phyloP scores from a whole-genome alignment of 176 grass and related monocot species.

The Echinochloa phyllopogon region DNA sequence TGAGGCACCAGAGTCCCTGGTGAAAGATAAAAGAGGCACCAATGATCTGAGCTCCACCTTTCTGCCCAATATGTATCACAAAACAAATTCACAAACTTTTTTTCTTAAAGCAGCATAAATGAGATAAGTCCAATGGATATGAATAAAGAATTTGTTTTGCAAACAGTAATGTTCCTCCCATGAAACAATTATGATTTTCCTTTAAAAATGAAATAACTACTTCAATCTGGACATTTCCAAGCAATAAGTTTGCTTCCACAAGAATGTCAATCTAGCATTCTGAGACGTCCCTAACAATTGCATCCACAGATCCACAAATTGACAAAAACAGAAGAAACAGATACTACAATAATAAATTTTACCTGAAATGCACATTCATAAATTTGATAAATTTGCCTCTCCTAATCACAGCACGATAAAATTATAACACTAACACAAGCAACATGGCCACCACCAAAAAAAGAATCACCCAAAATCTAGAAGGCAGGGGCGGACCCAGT shows the following conservation, averaged over 20 bases:
- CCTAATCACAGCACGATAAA: not conserved
- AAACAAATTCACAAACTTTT: not conserved
- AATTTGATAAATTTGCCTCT: slow-evolving; percentile 12
- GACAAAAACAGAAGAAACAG: not conserved
- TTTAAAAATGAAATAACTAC: not conserved
- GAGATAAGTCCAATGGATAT: not conserved
- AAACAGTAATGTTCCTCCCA: not conserved
- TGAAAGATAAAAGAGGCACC: slow-evolving; percentile 45
- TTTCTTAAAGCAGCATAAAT: slow-evolving; percentile 10
- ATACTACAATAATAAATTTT: not conserved
- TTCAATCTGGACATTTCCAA: not conserved
- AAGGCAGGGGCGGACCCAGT: not conserved
- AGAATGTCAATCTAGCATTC: slow-evolving; percentile 8
- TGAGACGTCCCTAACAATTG: not conserved
- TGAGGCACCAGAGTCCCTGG: slow-evolving; percentile 37
- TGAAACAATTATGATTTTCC: not conserved
- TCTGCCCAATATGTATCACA: slow-evolving; percentile 18
- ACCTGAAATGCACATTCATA: not conserved
- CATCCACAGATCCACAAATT: not conserved
- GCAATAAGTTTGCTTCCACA: not conserved
- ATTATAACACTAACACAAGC: not conserved
- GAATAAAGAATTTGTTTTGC: not conserved
- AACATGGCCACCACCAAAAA: not conserved
- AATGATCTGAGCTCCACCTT: slow-evolving; percentile 55
- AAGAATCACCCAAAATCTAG: not conserved